A percentile compares a stretch with the other conserved stretches of the same genome.
Evolutionary conservation across 495 filamentous ascomycete species (phyloP).

Genomic region (Annulohypoxylon stygium): DNA sequence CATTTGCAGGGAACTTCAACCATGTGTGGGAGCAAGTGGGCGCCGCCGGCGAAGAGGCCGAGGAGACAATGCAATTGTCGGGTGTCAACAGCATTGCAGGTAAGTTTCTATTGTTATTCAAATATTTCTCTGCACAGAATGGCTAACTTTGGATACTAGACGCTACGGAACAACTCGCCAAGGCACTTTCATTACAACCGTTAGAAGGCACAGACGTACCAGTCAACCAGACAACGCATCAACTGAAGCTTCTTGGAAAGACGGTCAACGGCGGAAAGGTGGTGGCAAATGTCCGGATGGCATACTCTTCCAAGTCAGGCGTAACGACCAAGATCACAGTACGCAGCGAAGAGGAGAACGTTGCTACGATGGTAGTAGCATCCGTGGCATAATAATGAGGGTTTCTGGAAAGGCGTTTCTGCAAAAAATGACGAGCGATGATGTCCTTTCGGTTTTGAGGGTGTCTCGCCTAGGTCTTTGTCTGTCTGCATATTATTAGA

Average conservation of each 20-base stretch:
- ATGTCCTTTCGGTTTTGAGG: conserved; percentile 50
- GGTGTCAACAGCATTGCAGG: conserved; percentile 92
- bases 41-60: conserved; percentile 86
- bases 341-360: conserved; percentile 90
- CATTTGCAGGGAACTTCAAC: conserved; percentile 94
- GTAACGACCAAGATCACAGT: conserved; percentile 95
- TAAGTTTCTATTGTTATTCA: conserved; percentile 70
- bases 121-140: background rate
- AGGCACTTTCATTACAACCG: conserved; percentile 89
- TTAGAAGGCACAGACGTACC: conserved; percentile 93
- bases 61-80: conserved; percentile 90
- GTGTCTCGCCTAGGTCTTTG: conserved; percentile 1
- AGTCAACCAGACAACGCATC: conserved; percentile 88
- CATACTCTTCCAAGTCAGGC: conserved; percentile 88
- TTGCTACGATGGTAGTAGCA: conserved; percentile 85
- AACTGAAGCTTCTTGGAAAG: conserved; percentile 95
- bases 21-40: conserved; percentile 97
- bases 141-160: conserved; percentile 71
- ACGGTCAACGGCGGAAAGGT: conserved; percentile 92
- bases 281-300: conserved; percentile 90
- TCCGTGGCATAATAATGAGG: conserved; percentile 77
- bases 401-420: conserved; percentile 50
- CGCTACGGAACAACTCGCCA: conserved; percentile 90
- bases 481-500: conserved; percentile 42
- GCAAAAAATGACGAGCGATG: conserved; percentile 51